phyloP scores from a whole-genome alignment of 2,329 filamentous ascomycete species.

The Hirsutella rhossiliensis region DNA sequence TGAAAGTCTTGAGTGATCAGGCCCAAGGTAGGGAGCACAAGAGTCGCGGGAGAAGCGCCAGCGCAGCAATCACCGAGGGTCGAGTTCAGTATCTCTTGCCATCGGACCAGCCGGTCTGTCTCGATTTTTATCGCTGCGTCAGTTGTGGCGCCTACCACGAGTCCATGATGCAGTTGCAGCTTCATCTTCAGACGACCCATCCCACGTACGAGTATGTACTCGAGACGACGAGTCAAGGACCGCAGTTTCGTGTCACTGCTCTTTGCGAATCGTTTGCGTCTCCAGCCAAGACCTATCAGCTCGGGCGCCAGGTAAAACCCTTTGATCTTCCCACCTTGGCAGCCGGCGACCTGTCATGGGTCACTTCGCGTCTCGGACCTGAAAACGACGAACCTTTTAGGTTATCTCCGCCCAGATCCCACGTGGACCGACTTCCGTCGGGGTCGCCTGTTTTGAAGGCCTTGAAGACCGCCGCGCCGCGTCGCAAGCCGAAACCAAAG shows the following conservation, averaged over 20 bases:
- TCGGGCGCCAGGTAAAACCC: constrained; percentile 27
- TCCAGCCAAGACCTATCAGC: constrained; percentile 26
- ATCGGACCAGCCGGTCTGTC: constrained; percentile 28
- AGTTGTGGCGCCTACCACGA: constrained; percentile 35
- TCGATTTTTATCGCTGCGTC: constrained; percentile 39
- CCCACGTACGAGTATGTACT: constrained; percentile 30
- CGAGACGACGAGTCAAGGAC: constrained; percentile 22
- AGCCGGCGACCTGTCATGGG: constrained; percentile 33
- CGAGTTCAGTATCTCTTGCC: constrained; percentile 33
- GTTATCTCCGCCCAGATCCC: constrained; percentile 10
- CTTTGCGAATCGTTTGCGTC: constrained; percentile 14
- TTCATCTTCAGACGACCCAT: constrained; percentile 35
- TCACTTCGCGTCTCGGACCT: constrained; percentile 27
- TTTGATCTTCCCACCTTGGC: constrained; percentile 33
- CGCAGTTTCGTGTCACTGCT: constrained; percentile 26
- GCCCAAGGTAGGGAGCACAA: constrained; percentile 41
- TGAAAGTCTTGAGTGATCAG: constrained; percentile 46
- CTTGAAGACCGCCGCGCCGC: constrained; percentile 4
- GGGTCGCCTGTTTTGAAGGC: constrained; percentile 10
- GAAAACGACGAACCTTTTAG: constrained; percentile 14
- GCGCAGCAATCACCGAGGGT: constrained; percentile 21
- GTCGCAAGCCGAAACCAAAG: constrained; percentile 8
- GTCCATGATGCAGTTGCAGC: constrained; percentile 33
- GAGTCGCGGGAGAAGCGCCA: constrained; percentile 16
- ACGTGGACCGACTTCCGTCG: constrained; percentile 11